phyloP scores from a whole-genome alignment of 768 basidiomycete genomes.

The Collybiopsis confluens region DNA sequence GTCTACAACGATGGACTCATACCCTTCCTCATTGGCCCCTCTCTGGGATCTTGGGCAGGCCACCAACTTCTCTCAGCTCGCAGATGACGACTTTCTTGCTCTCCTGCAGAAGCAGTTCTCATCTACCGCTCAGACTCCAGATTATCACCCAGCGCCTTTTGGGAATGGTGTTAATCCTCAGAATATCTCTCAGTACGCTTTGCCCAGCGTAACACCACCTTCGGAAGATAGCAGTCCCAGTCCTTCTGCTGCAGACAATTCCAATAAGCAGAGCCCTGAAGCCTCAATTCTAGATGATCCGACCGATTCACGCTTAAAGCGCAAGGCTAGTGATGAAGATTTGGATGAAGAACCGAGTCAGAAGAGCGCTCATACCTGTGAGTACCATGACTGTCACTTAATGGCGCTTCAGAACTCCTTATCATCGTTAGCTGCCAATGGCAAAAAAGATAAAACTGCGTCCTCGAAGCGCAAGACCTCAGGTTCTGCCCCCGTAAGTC shows the following conservation, averaged over 20 bases:
- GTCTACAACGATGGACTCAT: constrained; percentile 42
- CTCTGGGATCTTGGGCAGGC: constrained; percentile 69
- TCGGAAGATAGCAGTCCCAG: constrained; percentile 81
- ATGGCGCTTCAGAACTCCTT: neutral
- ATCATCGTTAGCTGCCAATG: constrained; percentile 10
- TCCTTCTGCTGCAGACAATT: constrained; percentile 49
- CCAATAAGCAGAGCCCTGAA: constrained; percentile 15
- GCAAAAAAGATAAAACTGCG: constrained; percentile 14
- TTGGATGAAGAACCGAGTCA: constrained; percentile 60
- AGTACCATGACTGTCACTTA: constrained; percentile 18
- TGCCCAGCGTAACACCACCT: constrained; percentile 53
- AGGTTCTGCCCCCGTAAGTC: constrained; percentile 25
- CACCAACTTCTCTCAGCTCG: constrained; percentile 55
- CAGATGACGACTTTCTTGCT: constrained; percentile 75
- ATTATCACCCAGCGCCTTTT: constrained; percentile 16
- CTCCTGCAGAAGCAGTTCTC: constrained; percentile 76
- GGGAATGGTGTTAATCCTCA: constrained; percentile 56
- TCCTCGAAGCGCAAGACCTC: constrained; percentile 32
- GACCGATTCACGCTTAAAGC: constrained; percentile 56
- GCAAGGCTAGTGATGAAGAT: constrained; percentile 70
- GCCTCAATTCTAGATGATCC: constrained; percentile 27
- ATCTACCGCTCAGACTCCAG: constrained; percentile 10
- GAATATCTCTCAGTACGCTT: constrained; percentile 45
- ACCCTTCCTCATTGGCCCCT: constrained; percentile 38
- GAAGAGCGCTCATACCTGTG: constrained; percentile 65